Evolutionary conservation across 177 flowering plant species (phyloP).

Genomic region (Vitis hybrid): DNA sequence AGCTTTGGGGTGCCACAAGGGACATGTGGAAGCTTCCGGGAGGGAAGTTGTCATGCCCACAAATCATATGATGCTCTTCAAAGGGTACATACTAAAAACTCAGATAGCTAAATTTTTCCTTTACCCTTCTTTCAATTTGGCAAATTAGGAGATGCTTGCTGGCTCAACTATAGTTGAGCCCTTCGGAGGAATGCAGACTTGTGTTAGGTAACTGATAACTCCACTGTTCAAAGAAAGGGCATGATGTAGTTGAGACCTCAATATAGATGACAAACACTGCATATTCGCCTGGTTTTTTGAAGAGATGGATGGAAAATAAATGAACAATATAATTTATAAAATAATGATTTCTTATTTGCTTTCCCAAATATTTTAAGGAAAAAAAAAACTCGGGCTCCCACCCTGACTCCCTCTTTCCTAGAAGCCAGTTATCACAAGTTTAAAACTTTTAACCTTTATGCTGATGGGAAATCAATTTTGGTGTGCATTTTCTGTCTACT

Average conservation of each 20-base stretch:
- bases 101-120: not conserved
- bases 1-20: slow-evolving; percentile 88
- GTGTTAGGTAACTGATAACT: not conserved
- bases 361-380: too few species aligned
- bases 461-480: too few species aligned
- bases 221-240: not conserved
- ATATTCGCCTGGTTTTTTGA: too few species aligned
- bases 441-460: too few species aligned
- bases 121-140: not conserved
- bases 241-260: not conserved
- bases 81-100: slow-evolving; percentile 40
- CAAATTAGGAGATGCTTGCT: not conserved
- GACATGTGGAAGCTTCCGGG: slow-evolving; percentile 62
- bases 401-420: too few species aligned
- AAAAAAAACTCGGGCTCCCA: too few species aligned
- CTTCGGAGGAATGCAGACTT: not conserved
- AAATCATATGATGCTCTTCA: slow-evolving; percentile 45
- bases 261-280: too few species aligned
- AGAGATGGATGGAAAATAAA: too few species aligned
- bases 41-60: slow-evolving; percentile 82
- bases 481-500: too few species aligned
- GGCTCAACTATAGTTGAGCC: not conserved
- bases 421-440: too few species aligned
- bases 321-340: too few species aligned
- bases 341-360: too few species aligned